Conservation (phyloP, 129 eudicot species). For the Flaveria brownii region DNA sequence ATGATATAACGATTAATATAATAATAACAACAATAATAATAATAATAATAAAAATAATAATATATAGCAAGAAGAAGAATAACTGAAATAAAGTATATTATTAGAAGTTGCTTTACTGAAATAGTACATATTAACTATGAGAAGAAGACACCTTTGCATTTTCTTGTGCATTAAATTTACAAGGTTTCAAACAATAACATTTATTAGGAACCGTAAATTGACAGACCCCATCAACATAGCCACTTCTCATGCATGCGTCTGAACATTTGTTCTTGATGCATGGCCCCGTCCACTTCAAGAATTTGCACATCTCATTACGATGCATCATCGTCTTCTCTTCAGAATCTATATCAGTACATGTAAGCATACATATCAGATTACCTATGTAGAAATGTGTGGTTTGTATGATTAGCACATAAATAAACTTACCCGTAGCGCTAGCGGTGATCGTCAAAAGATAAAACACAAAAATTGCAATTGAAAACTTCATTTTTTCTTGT, state of each 20-base stretch:
- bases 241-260: conserved; percentile 28
- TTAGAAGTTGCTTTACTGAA: too few species aligned
- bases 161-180: background rate
- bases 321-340: background rate
- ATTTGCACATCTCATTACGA: background rate
- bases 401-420: background rate
- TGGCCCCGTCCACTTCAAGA: conserved; percentile 10
- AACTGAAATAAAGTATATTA: too few species aligned
- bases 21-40: too few species aligned
- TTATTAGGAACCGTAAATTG: too few species aligned
- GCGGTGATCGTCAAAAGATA: too few species aligned
- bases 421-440: too few species aligned
- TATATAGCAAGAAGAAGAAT: too few species aligned
- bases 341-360: background rate
- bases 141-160: background rate
- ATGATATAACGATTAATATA: too few species aligned
- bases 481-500: too few species aligned
- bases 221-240: conserved; percentile 19
- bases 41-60: too few species aligned
- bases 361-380: background rate
- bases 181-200: background rate
- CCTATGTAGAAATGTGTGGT: background rate
- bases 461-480: too few species aligned
- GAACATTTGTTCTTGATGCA: conserved; percentile 26
- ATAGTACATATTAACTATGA: too few species aligned